These are phyloP conservation scores for Saksenaea oblongispora DNA, from an alignment of 371 early-diverging fungal genomes.

Conservation along the genomic window DNA sequence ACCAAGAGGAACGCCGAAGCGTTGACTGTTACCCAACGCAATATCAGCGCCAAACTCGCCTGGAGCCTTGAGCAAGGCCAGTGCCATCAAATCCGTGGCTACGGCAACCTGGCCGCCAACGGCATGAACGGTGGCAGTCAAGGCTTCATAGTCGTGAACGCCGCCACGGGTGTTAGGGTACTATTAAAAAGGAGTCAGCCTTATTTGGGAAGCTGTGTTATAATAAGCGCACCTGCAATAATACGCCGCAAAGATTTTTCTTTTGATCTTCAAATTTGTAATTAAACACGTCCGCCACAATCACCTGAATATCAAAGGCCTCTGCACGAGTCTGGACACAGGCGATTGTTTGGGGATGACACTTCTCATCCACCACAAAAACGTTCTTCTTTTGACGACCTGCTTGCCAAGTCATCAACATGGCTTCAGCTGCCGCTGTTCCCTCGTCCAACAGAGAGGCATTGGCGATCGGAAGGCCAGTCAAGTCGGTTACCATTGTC, in stretches of 20 bases:
- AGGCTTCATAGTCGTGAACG: constrained; percentile 77
- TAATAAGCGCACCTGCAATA: constrained; percentile 73
- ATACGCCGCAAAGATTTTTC: constrained; percentile 83
- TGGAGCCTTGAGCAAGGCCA: constrained; percentile 89
- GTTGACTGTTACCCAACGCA: constrained; percentile 94
- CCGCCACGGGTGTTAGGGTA: constrained; percentile 92
- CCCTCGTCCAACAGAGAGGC: constrained; percentile 97
- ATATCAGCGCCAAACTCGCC: constrained; percentile 97
- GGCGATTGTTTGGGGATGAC: constrained; percentile 94
- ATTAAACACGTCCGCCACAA: constrained; percentile 77
- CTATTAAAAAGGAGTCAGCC: constrained; percentile 41
- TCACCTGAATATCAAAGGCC: constrained; percentile 87
- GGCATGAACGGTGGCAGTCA: constrained; percentile 77
- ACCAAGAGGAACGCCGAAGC: constrained; percentile 97
- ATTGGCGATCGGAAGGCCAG: constrained; percentile 93
- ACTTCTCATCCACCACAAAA: constrained; percentile 90
- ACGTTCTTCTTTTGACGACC: constrained; percentile 72
- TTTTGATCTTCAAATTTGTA: constrained; percentile 77
- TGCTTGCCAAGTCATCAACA: constrained; percentile 86
- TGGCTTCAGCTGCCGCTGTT: constrained; percentile 97
- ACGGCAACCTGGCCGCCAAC: constrained; percentile 86
- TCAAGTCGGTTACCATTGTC: constrained; percentile 92
- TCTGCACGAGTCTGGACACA: constrained; percentile 92
- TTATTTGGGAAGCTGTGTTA: constrained; percentile 3
- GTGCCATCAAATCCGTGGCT: constrained; percentile 93